A percentile compares a stretch with the other conserved stretches of the same genome.
phyloP scores from a whole-genome alignment of 345 rosid species.

The Orychophragmus violaceus region DNA sequence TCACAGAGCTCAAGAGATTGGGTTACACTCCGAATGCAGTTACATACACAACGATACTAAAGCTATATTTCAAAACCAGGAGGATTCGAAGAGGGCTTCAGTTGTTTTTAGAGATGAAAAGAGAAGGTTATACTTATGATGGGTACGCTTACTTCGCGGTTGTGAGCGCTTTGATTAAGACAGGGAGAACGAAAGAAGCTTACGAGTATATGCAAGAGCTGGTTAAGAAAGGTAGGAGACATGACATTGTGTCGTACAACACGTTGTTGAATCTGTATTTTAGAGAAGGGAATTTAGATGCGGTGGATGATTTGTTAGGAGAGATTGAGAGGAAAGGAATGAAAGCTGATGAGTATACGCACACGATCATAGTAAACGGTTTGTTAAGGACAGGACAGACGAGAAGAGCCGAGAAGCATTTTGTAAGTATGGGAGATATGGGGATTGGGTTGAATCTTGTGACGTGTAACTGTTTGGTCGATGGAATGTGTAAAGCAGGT shows the following conservation, averaged over 20 bases:
- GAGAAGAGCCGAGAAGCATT: constrained; percentile 49
- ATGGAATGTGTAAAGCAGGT: constrained; percentile 67
- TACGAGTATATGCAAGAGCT: constrained; percentile 37
- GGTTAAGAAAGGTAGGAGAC: constrained; percentile 41
- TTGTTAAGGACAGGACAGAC: constrained; percentile 59
- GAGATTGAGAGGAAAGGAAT: constrained; percentile 55
- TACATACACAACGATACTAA: constrained; percentile 69
- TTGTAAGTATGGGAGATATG: constrained; percentile 41
- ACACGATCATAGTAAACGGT: constrained; percentile 68
- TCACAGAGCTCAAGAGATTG: constrained; percentile 46
- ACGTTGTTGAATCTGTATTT: constrained; percentile 60
- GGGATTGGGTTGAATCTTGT: constrained; percentile 46
- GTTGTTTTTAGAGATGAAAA: constrained; percentile 48
- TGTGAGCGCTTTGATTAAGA: constrained; percentile 59
- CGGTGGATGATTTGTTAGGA: constrained; percentile 44
- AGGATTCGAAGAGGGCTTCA: constrained; percentile 57
- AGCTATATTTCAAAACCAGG: constrained; percentile 50
- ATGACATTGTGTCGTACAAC: constrained; percentile 69
- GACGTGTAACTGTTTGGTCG: constrained; percentile 58
- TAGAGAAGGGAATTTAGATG: constrained; percentile 52
- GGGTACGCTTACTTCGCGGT: constrained; percentile 72
- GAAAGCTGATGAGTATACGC: constrained; percentile 66
- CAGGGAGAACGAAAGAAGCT: constrained; percentile 49
- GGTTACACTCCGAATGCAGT: constrained; percentile 57
- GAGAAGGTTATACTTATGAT: constrained; percentile 64